Conservation (phyloP, 768 basidiomycete species). For the Lentinula sp. region DNA sequence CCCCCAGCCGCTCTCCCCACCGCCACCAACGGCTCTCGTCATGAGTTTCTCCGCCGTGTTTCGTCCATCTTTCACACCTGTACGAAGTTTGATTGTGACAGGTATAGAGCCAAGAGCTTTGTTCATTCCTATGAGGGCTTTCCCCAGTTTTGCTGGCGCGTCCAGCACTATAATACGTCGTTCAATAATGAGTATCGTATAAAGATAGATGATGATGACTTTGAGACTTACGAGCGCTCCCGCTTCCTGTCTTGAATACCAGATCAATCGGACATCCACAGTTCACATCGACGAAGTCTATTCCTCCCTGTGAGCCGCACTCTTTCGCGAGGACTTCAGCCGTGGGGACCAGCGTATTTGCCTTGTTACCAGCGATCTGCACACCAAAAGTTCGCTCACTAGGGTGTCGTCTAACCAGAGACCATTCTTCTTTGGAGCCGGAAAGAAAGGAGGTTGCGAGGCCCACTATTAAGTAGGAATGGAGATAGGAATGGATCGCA, state of each 20-base stretch:
- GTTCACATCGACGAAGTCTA: slow-evolving; percentile 95
- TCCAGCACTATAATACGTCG: slow-evolving; percentile 61
- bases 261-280: slow-evolving; percentile 97
- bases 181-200: background rate
- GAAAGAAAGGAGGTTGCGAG: slow-evolving; percentile 85
- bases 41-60: slow-evolving; percentile 88
- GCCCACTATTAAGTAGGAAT: slow-evolving; percentile 53
- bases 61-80: slow-evolving; percentile 84
- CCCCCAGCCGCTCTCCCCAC: slow-evolving; percentile 42
- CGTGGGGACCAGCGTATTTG: slow-evolving; percentile 67
- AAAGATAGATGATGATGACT: background rate
- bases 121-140: slow-evolving; percentile 88
- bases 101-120: slow-evolving; percentile 86
- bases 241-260: slow-evolving; percentile 87
- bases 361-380: slow-evolving; percentile 88
- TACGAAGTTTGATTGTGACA: slow-evolving; percentile 86
- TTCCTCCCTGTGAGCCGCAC: slow-evolving; percentile 35
- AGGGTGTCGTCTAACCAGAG: slow-evolving; percentile 82
- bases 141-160: slow-evolving; percentile 73
- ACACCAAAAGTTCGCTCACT: slow-evolving; percentile 86
- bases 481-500: background rate
- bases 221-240: slow-evolving; percentile 68
- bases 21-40: slow-evolving; percentile 54
- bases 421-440: slow-evolving; percentile 94
- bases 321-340: slow-evolving; percentile 78